These are phyloP conservation scores for Talaromyces adpressus DNA, from an alignment of 495 filamentous ascomycete species.

Conservation along the genomic window DNA sequence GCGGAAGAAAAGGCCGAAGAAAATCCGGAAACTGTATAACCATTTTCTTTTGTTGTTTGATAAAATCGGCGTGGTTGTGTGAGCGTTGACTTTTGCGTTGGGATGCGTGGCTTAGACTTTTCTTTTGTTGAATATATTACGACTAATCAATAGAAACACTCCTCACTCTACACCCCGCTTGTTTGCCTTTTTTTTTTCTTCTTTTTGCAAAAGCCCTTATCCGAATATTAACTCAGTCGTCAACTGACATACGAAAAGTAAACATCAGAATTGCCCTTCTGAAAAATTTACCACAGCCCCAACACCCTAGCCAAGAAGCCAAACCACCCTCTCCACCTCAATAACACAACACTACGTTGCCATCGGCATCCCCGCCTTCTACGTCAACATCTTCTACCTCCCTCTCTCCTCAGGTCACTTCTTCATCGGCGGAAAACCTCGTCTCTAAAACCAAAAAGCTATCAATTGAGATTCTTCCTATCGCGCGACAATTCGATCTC, in stretches of 20 bases:
- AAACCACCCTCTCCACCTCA: conserved; percentile 13
- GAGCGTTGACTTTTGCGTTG: not conserved
- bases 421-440: conserved; percentile 7
- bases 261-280: conserved; percentile 12
- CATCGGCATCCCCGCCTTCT: conserved; percentile 20
- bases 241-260: not conserved
- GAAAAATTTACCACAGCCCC: conserved; percentile 8
- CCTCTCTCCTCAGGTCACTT: not conserved
- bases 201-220: no score
- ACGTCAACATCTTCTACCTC: conserved; percentile 14
- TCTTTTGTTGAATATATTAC: not conserved
- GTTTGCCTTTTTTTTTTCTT: no score
- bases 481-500: conserved; percentile 8
- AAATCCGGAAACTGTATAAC: not conserved
- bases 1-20: not conserved
- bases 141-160: not conserved
- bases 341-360: conserved; percentile 13
- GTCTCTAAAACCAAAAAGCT: conserved; percentile 10
- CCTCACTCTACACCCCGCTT: not conserved
- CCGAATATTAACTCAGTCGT: no score
- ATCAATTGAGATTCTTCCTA: conserved; percentile 9
- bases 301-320: conserved; percentile 9
- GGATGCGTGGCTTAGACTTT: not conserved
- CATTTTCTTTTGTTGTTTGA: not conserved
- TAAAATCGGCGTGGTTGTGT: not conserved